These are phyloP conservation scores for Termitomyces sp. DNA, from an alignment of 768 basidiomycete genomes.

Conservation along the genomic window DNA sequence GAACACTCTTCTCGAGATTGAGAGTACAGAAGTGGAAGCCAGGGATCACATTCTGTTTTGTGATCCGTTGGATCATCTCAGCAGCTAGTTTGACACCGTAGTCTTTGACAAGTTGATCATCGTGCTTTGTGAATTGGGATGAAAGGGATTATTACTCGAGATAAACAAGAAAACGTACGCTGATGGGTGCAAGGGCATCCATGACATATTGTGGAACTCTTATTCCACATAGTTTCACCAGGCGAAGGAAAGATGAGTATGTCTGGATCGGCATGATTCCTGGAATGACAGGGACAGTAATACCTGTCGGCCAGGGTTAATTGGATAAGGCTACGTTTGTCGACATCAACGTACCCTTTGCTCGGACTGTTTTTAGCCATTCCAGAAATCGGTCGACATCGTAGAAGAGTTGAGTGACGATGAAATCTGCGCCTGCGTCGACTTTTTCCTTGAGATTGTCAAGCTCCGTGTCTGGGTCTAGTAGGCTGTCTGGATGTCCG, in stretches of 20 bases:
- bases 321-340: background rate
- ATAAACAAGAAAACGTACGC: constrained; percentile 41
- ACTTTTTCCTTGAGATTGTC: constrained; percentile 80
- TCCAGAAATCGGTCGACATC: constrained; percentile 82
- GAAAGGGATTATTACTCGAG: background rate
- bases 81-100: constrained; percentile 89
- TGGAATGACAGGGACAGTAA: constrained; percentile 86
- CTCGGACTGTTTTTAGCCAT: constrained; percentile 75
- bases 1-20: constrained; percentile 95
- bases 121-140: constrained; percentile 52
- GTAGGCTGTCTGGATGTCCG: constrained; percentile 65
- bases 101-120: constrained; percentile 92
- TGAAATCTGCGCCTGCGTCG: constrained; percentile 93
- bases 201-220: constrained; percentile 67
- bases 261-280: constrained; percentile 99
- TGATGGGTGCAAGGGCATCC: constrained; percentile 67
- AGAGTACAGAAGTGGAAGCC: constrained; percentile 96
- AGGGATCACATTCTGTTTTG: constrained; percentile 48
- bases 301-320: constrained; percentile 51
- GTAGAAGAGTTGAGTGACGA: constrained; percentile 96
- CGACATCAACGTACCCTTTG: constrained; percentile 50
- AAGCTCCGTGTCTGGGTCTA: constrained; percentile 61
- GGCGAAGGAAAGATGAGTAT: constrained; percentile 86
- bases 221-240: constrained; percentile 86
- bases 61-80: constrained; percentile 67